phyloP scores from a whole-genome alignment of 768 basidiomycete genomes.

The Lanmaoa pseudosensibilis region DNA sequence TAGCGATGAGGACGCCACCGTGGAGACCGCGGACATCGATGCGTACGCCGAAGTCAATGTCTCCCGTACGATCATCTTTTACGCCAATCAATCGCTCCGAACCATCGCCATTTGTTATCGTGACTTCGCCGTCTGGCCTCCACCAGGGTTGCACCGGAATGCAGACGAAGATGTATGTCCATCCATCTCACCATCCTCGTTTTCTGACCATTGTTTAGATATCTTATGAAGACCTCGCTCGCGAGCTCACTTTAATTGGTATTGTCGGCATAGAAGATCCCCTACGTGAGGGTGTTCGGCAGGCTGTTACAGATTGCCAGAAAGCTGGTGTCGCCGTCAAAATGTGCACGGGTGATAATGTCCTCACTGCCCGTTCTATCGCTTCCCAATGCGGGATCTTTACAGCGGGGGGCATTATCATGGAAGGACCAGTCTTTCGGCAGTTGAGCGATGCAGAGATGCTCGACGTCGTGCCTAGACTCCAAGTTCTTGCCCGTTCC shows the following conservation, averaged over 20 bases:
- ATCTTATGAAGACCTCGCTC: slow-evolving; percentile 65
- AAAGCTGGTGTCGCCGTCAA: slow-evolving; percentile 91
- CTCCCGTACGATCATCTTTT: slow-evolving; percentile 91
- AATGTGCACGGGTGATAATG: slow-evolving; percentile 99
- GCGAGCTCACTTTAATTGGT: slow-evolving; percentile 79
- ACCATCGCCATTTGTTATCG: slow-evolving; percentile 94
- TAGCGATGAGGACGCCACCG: slow-evolving; percentile 23
- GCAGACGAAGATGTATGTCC: slow-evolving; percentile 57
- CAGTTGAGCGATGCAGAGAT: slow-evolving; percentile 68
- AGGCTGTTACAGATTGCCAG: slow-evolving; percentile 86
- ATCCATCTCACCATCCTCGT: neutral
- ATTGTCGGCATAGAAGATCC: slow-evolving; percentile 98
- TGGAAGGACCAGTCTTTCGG: slow-evolving; percentile 96
- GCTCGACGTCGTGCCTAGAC: slow-evolving; percentile 81
- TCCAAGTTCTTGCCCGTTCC: slow-evolving; percentile 96
- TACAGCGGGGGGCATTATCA: slow-evolving; percentile 89
- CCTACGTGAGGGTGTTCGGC: slow-evolving; percentile 82
- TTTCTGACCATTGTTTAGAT: slow-evolving; percentile 43
- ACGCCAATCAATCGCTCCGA: slow-evolving; percentile 93
- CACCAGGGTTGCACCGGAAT: slow-evolving; percentile 41
- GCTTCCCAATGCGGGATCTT: slow-evolving; percentile 96
- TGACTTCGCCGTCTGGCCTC: slow-evolving; percentile 88
- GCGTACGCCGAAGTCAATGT: slow-evolving; percentile 77
- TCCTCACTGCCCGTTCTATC: slow-evolving; percentile 93
- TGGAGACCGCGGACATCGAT: slow-evolving; percentile 65